phyloP scores from a whole-genome alignment of 192 early-diverging fungal species.

The Coemansia biformis region DNA sequence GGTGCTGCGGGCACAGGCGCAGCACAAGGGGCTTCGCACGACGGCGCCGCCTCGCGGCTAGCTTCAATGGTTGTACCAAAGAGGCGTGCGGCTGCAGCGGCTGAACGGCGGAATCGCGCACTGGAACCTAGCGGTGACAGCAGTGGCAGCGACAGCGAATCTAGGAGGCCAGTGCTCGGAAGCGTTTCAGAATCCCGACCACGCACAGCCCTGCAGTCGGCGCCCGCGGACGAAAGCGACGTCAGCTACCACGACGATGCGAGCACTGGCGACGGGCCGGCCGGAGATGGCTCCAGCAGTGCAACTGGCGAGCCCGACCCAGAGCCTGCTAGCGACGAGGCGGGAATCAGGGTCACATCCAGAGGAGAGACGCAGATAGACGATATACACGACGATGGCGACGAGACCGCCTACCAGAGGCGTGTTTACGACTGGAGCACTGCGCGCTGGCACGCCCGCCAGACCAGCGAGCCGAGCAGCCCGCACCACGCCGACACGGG shows the following conservation, averaged over 20 bases:
- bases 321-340: conserved; percentile 7
- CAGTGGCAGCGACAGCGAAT: background rate
- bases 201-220: no score
- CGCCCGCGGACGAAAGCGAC: no score
- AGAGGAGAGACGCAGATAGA: conserved; percentile 1
- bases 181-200: no score
- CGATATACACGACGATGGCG: conserved; percentile 51
- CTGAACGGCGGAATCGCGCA: conserved; percentile 4
- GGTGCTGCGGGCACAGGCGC: no score
- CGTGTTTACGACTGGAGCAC: conserved; percentile 50
- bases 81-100: conserved; percentile 15
- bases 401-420: conserved; percentile 50
- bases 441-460: conserved; percentile 33
- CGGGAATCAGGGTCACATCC: conserved; percentile 11
- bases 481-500: no score
- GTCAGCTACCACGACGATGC: background rate
- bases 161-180: no score
- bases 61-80: conserved; percentile 9
- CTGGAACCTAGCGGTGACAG: no score
- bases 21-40: no score
- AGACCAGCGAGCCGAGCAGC: background rate
- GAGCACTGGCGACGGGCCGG: no score
- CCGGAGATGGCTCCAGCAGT: no score
- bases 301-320: background rate
- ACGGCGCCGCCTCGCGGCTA: conserved; percentile 2